Conservation (phyloP, 495 filamentous ascomycete species). For the Schizothecium vesticola region DNA sequence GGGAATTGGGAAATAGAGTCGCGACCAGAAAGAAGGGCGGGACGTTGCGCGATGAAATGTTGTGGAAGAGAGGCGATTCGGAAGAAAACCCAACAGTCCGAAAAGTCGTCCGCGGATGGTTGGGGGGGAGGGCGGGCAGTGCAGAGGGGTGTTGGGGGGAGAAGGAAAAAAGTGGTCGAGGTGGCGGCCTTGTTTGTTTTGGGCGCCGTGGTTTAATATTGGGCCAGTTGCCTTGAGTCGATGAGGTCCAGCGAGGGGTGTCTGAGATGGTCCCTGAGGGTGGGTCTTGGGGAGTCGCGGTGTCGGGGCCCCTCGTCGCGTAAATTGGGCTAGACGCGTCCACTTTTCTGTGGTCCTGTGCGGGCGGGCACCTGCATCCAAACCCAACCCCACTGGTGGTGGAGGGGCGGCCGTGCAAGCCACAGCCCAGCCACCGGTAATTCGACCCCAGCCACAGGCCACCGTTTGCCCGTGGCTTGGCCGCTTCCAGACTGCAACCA, state of each 20-base stretch:
- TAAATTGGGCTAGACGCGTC: conserved; percentile 21
- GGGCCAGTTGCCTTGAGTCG: conserved; percentile 4
- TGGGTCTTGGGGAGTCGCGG: conserved; percentile 8
- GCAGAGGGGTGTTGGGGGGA: neutral
- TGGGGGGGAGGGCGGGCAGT: neutral
- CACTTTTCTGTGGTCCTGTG: neutral
- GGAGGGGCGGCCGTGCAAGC: neutral
- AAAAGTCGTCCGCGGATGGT: neutral
- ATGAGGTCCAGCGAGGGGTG: conserved; percentile 9
- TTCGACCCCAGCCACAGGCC: neutral
- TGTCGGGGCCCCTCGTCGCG: conserved; percentile 18
- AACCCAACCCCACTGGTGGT: neutral
- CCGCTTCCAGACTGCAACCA: neutral
- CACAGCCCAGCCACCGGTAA: neutral
- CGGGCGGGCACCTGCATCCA: neutral
- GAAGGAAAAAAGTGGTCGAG: neutral
- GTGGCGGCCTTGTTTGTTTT: conserved; percentile 16
- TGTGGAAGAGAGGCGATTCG: neutral
- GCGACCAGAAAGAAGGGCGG: neutral
- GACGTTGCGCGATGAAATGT: neutral
- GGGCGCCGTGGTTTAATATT: conserved; percentile 14
- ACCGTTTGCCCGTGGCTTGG: neutral
- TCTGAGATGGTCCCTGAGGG: neutral
- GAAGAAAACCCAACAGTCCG: neutral
- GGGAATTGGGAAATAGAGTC: neutral